Evolutionary conservation across 352 stramenopile genomes (phyloP).

Genomic region (Blastocystis sp.): DNA sequence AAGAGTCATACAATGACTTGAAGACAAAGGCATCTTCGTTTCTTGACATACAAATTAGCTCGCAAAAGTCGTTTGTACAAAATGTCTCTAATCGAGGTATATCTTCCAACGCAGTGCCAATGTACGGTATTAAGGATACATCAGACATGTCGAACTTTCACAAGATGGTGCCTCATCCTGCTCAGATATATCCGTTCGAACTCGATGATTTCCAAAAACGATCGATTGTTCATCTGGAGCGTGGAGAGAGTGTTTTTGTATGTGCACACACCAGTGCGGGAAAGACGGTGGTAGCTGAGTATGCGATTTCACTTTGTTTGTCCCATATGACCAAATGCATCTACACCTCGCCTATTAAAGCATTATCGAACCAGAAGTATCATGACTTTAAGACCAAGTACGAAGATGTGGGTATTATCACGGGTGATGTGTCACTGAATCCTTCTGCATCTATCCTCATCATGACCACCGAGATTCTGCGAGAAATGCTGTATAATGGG

Average conservation of each 20-base stretch:
- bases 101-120: background rate
- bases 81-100: background rate
- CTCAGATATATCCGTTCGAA: conserved; percentile 72
- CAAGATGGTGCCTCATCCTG: conserved; percentile 28
- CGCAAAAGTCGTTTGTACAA: background rate
- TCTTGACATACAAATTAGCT: background rate
- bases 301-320: conserved; percentile 87
- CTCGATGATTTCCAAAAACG: conserved; percentile 94
- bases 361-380: conserved; percentile 96
- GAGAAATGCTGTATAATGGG: conserved; percentile 86
- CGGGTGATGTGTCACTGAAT: conserved; percentile 90
- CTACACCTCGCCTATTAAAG: conserved; percentile 97
- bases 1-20: background rate
- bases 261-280: conserved; percentile 90
- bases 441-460: conserved; percentile 87
- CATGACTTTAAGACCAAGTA: conserved; percentile 88
- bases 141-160: conserved; percentile 26
- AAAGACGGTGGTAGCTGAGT: conserved; percentile 96
- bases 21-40: background rate
- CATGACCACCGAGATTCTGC: conserved; percentile 95
- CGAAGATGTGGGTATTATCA: conserved; percentile 92
- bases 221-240: conserved; percentile 84
- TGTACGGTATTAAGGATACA: background rate
- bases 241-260: conserved; percentile 87
- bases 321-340: conserved; percentile 80